These are phyloP conservation scores for Nissolia schottii DNA, from an alignment of 306 rosid species.

Conservation along the genomic window DNA sequence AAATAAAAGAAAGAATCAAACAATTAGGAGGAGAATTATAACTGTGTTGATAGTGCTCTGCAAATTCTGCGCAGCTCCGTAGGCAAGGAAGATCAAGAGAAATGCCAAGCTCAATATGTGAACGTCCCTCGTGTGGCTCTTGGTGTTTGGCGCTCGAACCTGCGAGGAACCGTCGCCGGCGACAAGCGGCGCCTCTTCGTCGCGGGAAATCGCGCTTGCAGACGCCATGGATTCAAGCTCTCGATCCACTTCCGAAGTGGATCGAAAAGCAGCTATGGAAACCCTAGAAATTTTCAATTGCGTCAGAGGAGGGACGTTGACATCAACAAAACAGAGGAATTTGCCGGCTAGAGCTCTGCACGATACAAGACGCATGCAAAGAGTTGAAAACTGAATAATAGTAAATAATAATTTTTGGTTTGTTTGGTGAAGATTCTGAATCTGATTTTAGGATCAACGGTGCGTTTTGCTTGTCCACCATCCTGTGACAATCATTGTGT, in stretches of 20 bases:
- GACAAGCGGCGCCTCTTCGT: conserved; percentile 62
- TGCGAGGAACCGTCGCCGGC: conserved; percentile 15
- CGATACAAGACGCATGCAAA: conserved; percentile 32
- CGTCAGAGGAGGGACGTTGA: conserved; percentile 2
- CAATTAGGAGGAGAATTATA: not conserved
- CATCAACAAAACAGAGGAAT: not conserved
- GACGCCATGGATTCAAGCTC: conserved; percentile 39
- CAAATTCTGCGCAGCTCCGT: conserved; percentile 89
- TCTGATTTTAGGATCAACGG: too few relatives aligned
- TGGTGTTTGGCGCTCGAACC: conserved; percentile 2
- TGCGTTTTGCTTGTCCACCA: not conserved
- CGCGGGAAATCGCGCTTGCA: conserved; percentile 16
- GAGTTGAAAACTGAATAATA: not conserved
- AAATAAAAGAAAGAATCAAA: not conserved
- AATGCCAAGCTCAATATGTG: conserved; percentile 66
- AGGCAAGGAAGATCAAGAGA: conserved; percentile 72
- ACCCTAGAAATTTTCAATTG: not conserved
- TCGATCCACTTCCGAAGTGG: not conserved
- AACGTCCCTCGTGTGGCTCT: conserved; percentile 52
- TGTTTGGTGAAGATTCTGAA: conserved; percentile 13
- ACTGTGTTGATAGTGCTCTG: conserved; percentile 86
- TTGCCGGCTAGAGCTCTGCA: conserved; percentile 47
- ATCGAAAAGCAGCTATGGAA: too few relatives aligned
- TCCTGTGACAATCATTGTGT: not conserved
- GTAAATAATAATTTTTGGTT: not conserved